These are phyloP conservation scores for Thoreauomyces humboldtii DNA, from an alignment of 192 early-diverging fungal genomes.

Conservation along the genomic window DNA sequence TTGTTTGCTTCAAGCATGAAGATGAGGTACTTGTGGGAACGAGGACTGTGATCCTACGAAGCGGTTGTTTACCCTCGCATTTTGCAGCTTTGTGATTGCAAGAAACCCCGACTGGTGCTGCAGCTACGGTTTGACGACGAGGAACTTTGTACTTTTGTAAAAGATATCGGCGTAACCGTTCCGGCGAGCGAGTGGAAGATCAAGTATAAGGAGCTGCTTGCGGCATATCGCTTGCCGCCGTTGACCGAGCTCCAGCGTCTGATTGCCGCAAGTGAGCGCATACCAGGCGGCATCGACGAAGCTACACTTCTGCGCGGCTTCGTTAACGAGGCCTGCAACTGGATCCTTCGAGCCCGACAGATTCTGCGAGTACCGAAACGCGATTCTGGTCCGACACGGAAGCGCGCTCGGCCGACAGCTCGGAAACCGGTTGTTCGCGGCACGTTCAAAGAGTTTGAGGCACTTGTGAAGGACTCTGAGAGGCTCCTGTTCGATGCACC, in stretches of 20 bases:
- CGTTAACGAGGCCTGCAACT: slow-evolving; percentile 17
- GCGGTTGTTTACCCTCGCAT: background rate
- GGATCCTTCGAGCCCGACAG: slow-evolving; percentile 20
- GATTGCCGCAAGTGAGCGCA: slow-evolving; percentile 1
- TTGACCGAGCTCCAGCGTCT: slow-evolving; percentile 25
- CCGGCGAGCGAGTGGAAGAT: slow-evolving; percentile 23
- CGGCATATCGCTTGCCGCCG: slow-evolving; percentile 22
- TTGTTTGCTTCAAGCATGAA: slow-evolving; percentile 52
- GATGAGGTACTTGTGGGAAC: slow-evolving; percentile 41
- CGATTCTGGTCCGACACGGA: background rate
- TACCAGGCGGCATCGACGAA: slow-evolving; percentile 29
- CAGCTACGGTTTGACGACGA: slow-evolving; percentile 51
- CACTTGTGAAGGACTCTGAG: background rate
- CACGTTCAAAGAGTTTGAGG: background rate
- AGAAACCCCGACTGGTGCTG: slow-evolving; percentile 18
- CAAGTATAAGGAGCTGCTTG: slow-evolving; percentile 6
- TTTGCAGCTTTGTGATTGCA: slow-evolving; percentile 49
- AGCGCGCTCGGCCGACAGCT: background rate
- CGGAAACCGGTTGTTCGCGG: background rate
- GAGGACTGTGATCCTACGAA: slow-evolving; percentile 20
- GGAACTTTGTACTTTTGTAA: slow-evolving; percentile 33
- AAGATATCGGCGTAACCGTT: background rate
- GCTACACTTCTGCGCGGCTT: slow-evolving; percentile 20
- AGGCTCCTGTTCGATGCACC: background rate
- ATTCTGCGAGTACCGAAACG: background rate